Base-by-base conservation (phyloP, 2,329 filamentous ascomycete species). In the Ophiostoma sp. region DNA sequence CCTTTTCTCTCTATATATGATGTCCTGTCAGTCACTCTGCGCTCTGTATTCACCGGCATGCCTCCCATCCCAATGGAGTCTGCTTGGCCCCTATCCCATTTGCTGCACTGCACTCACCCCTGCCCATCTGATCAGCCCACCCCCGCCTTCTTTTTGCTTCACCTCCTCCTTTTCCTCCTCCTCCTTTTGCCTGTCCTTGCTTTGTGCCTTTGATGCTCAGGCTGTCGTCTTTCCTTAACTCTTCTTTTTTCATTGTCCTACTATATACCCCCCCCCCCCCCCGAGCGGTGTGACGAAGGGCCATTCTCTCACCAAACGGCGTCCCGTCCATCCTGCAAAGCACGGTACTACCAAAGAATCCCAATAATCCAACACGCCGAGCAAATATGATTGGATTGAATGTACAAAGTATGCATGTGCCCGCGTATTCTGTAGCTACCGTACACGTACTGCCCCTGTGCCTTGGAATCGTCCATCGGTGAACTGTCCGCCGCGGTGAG, bases 101-200 rank as follows among this genome's bases (percentile, higher is more conserved):
- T 35, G 35, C 13, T 39, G 62, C 20, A 39, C 62, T 65, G 62
- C 20, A 65, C 60, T 39, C 31, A 57, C 68, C 15, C 20, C 64
- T 57, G 62, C 10, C 62, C 60, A 39, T 8, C 60, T 13, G 62
- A 65, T 65, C n/a, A 23, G 33, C 62, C 4, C 62, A 65, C 62
- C 5, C 62, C 62, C 62, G 41, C n/a, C 35, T 68, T 65, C 52
- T 64, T 66, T 57, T 36, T 67, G n/a, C 48, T 36, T 54, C 57
- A 31, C 10, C 48, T 17, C n/a, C 39, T 44, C 44, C 27, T 54
- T 31, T 64, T 67, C 41, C 36, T 54, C n/a, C 15, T 35, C 67
- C 4, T 36, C 57, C 17, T 27, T 33, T 65, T 17, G 31, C 39
- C 41, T n/a, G 35, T 36, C 35, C 36, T 60, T 23, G 36, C 27